A percentile compares a stretch with the other conserved stretches of the same genome.
Evolutionary conservation across 2,329 filamentous ascomycete genomes (phyloP).

Genomic region (Hansfordia pulvinata): DNA sequence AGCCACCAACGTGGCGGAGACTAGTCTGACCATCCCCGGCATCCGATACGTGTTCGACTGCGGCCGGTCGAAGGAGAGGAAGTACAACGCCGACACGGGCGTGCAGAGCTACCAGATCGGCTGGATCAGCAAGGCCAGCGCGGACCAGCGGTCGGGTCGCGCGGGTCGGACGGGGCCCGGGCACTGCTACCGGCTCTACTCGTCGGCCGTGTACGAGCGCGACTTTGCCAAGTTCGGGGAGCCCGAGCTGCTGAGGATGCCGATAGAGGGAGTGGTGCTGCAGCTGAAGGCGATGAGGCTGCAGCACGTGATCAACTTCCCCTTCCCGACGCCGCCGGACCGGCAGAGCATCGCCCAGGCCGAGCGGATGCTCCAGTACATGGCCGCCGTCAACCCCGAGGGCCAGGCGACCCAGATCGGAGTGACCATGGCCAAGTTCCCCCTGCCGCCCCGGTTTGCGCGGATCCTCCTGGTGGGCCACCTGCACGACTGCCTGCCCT

Average conservation of each 20-base stretch:
- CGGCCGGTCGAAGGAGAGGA: conserved; percentile 82
- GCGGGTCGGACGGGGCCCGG: conserved; percentile 91
- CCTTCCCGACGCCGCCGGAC: conserved; percentile 85
- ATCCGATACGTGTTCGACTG: conserved; percentile 94
- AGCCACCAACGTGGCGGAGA: conserved; percentile 94
- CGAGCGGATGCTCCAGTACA: conserved; percentile 73
- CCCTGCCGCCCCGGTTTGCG: conserved; percentile 78
- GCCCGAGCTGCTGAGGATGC: conserved; percentile 81
- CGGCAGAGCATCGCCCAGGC: conserved; percentile 64
- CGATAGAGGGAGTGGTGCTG: conserved; percentile 82
- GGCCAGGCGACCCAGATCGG: conserved; percentile 72
- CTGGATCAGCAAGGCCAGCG: conserved; percentile 97
- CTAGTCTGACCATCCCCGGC: conserved; percentile 89
- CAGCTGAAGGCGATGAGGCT: conserved; percentile 93
- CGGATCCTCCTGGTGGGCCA: conserved; percentile 86
- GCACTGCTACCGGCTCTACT: conserved; percentile 91
- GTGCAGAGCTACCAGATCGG: conserved; percentile 92
- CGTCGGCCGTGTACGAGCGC: conserved; percentile 82
- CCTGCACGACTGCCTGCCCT: conserved; percentile 66
- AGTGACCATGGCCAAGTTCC: conserved; percentile 74
- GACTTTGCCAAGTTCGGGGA: conserved; percentile 78
- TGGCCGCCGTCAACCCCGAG: conserved; percentile 61
- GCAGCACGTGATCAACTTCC: conserved; percentile 82
- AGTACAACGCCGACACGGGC: conserved; percentile 74
- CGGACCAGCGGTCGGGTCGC: conserved; percentile 81